A percentile compares a stretch with the other conserved stretches of the same genome.
These are phyloP conservation scores for Boletus patriciae DNA, from an alignment of 768 basidiomycete species.

Conservation along the genomic window DNA sequence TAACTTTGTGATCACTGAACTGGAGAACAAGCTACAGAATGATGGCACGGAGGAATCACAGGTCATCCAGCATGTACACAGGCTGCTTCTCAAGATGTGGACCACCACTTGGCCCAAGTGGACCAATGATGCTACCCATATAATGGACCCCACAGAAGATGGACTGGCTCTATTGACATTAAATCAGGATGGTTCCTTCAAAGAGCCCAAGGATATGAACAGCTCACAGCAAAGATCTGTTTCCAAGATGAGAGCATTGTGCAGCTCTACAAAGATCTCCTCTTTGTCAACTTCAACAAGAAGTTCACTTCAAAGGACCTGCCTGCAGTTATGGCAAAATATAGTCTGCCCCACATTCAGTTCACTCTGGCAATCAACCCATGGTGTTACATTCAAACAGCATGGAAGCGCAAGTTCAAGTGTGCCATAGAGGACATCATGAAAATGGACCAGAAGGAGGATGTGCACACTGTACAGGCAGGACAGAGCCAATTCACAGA, in stretches of 20 bases:
- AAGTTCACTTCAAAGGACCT: background rate
- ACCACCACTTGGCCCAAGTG: conserved; percentile 2
- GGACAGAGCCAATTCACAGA: background rate
- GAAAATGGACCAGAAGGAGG: background rate
- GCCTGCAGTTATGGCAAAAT: background rate
- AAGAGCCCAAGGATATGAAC: conserved; percentile 6
- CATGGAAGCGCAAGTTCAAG: conserved; percentile 6
- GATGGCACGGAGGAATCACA: background rate
- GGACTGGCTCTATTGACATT: background rate
- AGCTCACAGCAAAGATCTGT: background rate
- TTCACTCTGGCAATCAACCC: background rate
- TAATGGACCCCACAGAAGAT: background rate
- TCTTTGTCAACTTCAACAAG: conserved; percentile 20
- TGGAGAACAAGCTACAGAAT: no score
- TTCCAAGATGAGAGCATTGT: background rate
- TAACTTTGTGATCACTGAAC: no score
- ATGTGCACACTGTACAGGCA: background rate
- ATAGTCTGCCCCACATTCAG: background rate
- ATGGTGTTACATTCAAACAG: conserved; percentile 4
- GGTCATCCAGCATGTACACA: conserved; percentile 1
- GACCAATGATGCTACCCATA: background rate
- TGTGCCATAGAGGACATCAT: background rate
- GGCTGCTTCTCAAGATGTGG: conserved; percentile 8
- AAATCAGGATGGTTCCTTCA: conserved; percentile 15
- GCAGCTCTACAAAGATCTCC: conserved; percentile 1